These are phyloP conservation scores for Ceratocystis variospora DNA, from an alignment of 2,329 filamentous ascomycete genomes.

Conservation along the genomic window DNA sequence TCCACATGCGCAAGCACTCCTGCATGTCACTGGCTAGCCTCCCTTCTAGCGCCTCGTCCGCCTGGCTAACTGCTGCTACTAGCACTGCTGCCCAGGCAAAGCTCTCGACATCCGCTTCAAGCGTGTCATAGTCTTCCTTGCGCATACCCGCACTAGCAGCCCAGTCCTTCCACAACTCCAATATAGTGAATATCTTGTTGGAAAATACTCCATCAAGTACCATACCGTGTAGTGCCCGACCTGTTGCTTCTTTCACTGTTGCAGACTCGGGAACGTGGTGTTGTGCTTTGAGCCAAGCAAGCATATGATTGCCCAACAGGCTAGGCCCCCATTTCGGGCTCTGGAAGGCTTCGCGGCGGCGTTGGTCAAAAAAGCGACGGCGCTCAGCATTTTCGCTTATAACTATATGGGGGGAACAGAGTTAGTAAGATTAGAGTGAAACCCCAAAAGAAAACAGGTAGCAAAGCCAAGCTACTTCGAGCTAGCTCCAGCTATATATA, in stretches of 20 bases:
- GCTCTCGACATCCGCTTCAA: constrained; percentile 27
- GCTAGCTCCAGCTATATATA: not conserved
- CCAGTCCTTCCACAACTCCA: constrained; percentile 42
- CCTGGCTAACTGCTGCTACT: constrained; percentile 35
- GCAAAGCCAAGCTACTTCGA: not conserved
- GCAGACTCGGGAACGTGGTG: constrained; percentile 22
- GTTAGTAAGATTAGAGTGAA: not conserved
- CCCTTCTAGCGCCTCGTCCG: constrained; percentile 34
- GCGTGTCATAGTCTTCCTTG: constrained; percentile 29
- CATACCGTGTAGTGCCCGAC: constrained; percentile 38
- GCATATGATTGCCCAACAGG: constrained; percentile 32
- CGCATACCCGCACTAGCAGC: constrained; percentile 42
- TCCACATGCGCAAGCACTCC: constrained; percentile 42
- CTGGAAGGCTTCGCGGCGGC: constrained; percentile 37
- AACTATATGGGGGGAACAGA: not conserved
- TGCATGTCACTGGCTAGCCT: constrained; percentile 39
- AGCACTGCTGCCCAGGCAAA: constrained; percentile 38
- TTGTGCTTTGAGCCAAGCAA: constrained; percentile 32
- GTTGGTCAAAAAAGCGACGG: constrained; percentile 30
- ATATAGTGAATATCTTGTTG: constrained; percentile 29
- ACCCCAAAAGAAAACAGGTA: not conserved
- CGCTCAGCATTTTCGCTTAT: constrained; percentile 30
- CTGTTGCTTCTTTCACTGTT: constrained; percentile 31
- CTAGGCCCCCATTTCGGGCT: constrained; percentile 40
- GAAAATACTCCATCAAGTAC: constrained; percentile 36